Evolutionary conservation across 164 flowering plant genomes (phyloP).

Genomic region (Malania oleifera): DNA sequence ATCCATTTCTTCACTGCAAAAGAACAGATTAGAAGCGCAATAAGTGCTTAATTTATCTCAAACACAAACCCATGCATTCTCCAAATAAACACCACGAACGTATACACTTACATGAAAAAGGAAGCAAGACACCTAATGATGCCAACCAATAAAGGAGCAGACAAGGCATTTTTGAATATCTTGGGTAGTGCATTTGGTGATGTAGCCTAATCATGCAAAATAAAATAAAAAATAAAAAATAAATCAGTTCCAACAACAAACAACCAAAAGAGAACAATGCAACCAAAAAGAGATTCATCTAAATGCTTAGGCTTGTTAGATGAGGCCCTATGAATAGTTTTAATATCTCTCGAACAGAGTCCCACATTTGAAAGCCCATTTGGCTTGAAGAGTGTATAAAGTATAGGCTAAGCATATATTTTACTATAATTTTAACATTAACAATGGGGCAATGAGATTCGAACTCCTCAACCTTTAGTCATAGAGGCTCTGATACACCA

Average conservation of each 20-base stretch:
- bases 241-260: neutral
- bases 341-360: too few relatives aligned
- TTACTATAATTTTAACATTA: too few relatives aligned
- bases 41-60: neutral
- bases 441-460: too few relatives aligned
- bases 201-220: conserved; percentile 41
- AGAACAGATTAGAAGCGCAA: conserved; percentile 1
- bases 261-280: neutral
- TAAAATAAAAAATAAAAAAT: conserved; percentile 2
- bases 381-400: too few relatives aligned
- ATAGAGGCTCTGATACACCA: too few relatives aligned
- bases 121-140: conserved; percentile 70
- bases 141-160: conserved; percentile 66
- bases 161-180: conserved; percentile 76
- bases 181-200: conserved; percentile 65
- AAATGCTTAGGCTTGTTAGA: too few relatives aligned
- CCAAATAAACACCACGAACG: neutral
- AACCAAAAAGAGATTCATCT: neutral
- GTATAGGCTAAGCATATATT: too few relatives aligned
- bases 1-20: conserved; percentile 70
- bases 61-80: neutral
- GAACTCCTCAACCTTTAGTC: too few relatives aligned
- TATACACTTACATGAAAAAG: conserved; percentile 59
- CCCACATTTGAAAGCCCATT: too few relatives aligned
- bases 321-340: too few relatives aligned